A percentile compares a stretch with the other conserved stretches of the same genome.
Conservation (phyloP, 305 asterid species). For the Vinca major region DNA sequence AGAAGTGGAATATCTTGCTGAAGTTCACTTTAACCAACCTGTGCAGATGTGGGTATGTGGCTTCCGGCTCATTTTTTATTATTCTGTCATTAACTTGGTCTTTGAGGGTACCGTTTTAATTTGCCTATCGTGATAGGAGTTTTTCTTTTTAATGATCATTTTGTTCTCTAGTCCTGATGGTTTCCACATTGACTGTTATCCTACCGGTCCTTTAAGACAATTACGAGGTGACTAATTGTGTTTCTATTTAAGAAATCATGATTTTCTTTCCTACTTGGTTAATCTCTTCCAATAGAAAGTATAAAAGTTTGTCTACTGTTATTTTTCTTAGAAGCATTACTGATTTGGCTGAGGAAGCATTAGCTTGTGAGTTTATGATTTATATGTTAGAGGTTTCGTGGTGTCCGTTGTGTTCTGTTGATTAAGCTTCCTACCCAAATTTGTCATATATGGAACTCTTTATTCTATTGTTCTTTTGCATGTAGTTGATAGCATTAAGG, state of each 20-base stretch:
- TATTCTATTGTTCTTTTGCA: not conserved
- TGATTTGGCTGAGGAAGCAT: not conserved
- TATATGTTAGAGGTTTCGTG: not conserved
- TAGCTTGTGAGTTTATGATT: not conserved
- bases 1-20: conserved; percentile 97
- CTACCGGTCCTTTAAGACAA: not conserved
- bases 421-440: not conserved
- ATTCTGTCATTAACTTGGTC: not conserved
- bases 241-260: not conserved
- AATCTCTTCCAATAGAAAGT: not conserved
- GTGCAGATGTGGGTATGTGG: conserved; percentile 96
- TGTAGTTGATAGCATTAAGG: not conserved
- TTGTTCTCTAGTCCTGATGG: not conserved
- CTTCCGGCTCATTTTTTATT: not conserved
- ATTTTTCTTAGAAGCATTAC: not conserved
- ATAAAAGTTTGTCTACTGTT: not conserved
- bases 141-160: not conserved
- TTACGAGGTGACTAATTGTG: not conserved
- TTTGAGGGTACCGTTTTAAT: not conserved
- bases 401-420: not conserved
- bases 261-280: not conserved
- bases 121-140: not conserved
- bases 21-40: conserved; percentile 84
- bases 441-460: not conserved
- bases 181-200: not conserved